These are phyloP conservation scores for Spathaspora hagerdaliae DNA, from an alignment of 805 yeast genomes.

Conservation along the genomic window DNA sequence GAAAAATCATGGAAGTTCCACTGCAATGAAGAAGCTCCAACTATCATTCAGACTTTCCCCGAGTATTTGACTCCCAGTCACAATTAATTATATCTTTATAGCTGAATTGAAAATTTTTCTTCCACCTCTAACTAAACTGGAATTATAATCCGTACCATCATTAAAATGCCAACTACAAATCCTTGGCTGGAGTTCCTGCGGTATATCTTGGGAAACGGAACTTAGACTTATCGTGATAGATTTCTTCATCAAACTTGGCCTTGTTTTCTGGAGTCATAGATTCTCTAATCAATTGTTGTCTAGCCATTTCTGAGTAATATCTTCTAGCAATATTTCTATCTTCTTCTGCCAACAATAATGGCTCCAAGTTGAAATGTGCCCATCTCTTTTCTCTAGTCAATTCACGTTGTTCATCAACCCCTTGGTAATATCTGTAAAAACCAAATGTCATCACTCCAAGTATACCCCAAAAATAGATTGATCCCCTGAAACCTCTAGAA, in stretches of 20 bases:
- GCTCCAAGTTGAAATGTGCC: conserved; percentile 70
- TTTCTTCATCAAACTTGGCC: conserved; percentile 39
- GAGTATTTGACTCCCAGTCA: too few species aligned
- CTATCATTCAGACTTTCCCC: too few species aligned
- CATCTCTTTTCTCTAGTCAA: conserved; percentile 70
- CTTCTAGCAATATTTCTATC: conserved; percentile 78
- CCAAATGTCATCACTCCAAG: conserved; percentile 67
- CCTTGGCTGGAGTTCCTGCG: conserved; percentile 37
- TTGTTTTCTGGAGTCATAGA: conserved; percentile 35
- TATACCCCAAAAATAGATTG: conserved; percentile 62
- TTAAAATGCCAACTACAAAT: neutral
- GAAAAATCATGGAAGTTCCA: too few species aligned
- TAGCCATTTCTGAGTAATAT: conserved; percentile 55
- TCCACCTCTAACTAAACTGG: too few species aligned
- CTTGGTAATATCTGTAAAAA: conserved; percentile 59
- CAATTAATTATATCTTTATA: too few species aligned
- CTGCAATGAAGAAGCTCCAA: too few species aligned
- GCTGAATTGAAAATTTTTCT: too few species aligned
- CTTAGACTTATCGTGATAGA: conserved; percentile 42
- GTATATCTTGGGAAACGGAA: conserved; percentile 39
- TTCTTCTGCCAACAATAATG: conserved; percentile 75
- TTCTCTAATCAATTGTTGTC: conserved; percentile 55
- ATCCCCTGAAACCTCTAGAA: conserved; percentile 78
- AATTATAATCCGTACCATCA: too few species aligned
- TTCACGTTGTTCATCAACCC: conserved; percentile 74